Percentiles rank a stretch among this genome's conserved stretches.
These are phyloP conservation scores for Nyssa sinensis DNA, from an alignment of 148 eudicot species.

Conservation along the genomic window DNA sequence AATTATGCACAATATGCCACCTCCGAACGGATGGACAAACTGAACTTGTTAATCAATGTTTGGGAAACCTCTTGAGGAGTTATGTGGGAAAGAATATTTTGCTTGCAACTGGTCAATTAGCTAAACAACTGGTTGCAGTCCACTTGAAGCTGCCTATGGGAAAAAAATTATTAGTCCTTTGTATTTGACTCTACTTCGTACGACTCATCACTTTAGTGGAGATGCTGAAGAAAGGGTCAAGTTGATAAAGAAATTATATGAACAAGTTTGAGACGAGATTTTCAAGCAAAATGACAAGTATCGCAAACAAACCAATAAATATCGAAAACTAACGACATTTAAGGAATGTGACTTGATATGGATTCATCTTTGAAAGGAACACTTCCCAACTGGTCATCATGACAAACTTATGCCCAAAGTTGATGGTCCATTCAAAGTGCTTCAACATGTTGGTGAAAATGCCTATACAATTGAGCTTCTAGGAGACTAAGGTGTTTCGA, in stretches of 20 bases:
- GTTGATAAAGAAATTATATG: neutral
- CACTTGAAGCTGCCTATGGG: too few relatives aligned
- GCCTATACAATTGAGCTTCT: neutral
- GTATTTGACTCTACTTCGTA: neutral
- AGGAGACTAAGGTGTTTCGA: neutral
- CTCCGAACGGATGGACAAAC: too few relatives aligned
- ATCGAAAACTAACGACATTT: neutral
- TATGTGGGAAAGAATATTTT: too few relatives aligned
- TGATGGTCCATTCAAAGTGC: neutral
- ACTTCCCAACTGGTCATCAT: neutral
- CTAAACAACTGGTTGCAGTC: too few relatives aligned
- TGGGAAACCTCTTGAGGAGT: too few relatives aligned
- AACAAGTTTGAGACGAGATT: neutral
- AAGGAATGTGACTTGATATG: neutral
- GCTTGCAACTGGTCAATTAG: too few relatives aligned
- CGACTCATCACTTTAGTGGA: neutral
- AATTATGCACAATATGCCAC: too few relatives aligned
- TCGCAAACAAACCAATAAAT: neutral
- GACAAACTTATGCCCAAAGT: neutral
- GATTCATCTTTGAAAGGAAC: neutral
- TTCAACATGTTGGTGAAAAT: neutral
- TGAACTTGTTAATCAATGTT: too few relatives aligned
- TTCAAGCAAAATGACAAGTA: neutral
- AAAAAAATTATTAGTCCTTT: neutral
- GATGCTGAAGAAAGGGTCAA: neutral